These are phyloP conservation scores for Singerocomus inundabilis DNA, from an alignment of 1,284 basidiomycete genomes.

Conservation along the genomic window DNA sequence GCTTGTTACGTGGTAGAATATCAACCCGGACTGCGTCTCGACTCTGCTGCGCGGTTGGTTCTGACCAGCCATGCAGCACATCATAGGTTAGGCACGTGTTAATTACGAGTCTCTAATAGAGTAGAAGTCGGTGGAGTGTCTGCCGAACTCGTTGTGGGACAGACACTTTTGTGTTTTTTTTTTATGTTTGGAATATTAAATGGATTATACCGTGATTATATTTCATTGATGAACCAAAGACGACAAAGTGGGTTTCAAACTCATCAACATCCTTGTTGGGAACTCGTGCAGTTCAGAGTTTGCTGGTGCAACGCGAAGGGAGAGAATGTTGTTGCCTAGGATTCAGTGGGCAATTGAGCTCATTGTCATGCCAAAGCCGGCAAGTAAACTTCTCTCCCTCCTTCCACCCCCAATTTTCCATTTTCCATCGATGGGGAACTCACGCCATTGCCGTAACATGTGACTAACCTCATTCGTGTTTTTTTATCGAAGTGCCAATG, in stretches of 20 bases:
- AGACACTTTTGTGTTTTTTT: slow-evolving; percentile 38
- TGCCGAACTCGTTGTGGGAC: slow-evolving; percentile 55
- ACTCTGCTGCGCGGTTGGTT: slow-evolving; percentile 45
- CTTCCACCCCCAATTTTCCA: too few relatives aligned
- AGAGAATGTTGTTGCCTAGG: slow-evolving; percentile 16
- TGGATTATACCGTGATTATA: background rate
- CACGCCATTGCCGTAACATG: too few relatives aligned
- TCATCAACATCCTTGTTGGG: background rate
- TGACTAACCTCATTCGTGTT: too few relatives aligned
- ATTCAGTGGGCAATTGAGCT: slow-evolving; percentile 19
- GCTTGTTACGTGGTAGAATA: slow-evolving; percentile 62
- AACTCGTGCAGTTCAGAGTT: too few relatives aligned
- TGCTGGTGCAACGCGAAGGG: too few relatives aligned
- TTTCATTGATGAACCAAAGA: too few relatives aligned
- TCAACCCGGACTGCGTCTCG: slow-evolving; percentile 32
- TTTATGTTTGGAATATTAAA: slow-evolving; percentile 14
- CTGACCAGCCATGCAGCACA: slow-evolving; percentile 39
- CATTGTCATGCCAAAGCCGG: slow-evolving; percentile 31
- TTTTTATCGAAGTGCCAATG: slow-evolving; percentile 25
- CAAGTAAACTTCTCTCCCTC: slow-evolving; percentile 17
- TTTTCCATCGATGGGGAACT: too few relatives aligned
- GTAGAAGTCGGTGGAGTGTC: slow-evolving; percentile 47
- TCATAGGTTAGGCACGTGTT: slow-evolving; percentile 37
- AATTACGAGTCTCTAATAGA: slow-evolving; percentile 48
- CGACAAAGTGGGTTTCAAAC: too few relatives aligned